These are phyloP conservation scores for Punica granatum DNA, from an alignment of 345 rosid genomes.

Conservation along the genomic window DNA sequence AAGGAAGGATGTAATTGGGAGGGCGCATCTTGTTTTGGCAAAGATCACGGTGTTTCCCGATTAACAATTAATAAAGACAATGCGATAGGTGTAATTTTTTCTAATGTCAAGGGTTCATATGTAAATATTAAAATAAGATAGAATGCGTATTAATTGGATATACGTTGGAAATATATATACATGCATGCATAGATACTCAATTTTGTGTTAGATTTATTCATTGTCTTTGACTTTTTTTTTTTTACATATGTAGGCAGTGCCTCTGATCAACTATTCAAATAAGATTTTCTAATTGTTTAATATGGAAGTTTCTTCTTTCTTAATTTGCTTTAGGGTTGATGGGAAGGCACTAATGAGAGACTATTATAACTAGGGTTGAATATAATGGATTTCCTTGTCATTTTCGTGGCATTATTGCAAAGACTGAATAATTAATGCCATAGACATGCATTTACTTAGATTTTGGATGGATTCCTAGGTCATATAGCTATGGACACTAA, in stretches of 20 bases:
- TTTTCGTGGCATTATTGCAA: conserved; percentile 8
- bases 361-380: background rate
- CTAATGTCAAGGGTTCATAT: too few species aligned
- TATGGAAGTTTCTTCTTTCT: background rate
- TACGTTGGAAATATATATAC: background rate
- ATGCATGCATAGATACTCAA: background rate
- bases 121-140: background rate
- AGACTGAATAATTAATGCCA: background rate
- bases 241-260: background rate
- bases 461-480: background rate
- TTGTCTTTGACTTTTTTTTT: background rate
- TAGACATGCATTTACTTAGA: conserved; percentile 6
- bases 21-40: too few species aligned
- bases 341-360: background rate
- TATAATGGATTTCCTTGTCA: conserved; percentile 3
- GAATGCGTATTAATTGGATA: background rate
- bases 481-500: background rate
- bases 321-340: conserved; percentile 2
- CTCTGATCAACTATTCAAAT: background rate
- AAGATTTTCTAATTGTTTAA: background rate
- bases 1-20: too few species aligned
- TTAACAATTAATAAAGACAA: too few species aligned
- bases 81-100: too few species aligned
- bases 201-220: background rate
- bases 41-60: too few species aligned